These are phyloP conservation scores for Wickerhamomyces sp. DNA, from an alignment of 1,139 yeast genomes.

Conservation along the genomic window DNA sequence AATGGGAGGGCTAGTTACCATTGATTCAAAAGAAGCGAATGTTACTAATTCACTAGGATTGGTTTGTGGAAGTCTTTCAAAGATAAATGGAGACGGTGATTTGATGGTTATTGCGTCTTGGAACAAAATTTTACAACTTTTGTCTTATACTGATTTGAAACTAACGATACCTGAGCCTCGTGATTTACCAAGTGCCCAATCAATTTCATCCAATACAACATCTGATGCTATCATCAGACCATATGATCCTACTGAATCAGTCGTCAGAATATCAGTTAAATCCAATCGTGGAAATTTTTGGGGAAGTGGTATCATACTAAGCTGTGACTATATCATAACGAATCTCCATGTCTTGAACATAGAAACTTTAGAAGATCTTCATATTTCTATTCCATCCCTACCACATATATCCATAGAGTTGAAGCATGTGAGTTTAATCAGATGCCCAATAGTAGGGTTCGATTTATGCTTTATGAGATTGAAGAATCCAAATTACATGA, in stretches of 20 bases:
- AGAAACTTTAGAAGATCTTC: slow-evolving; percentile 6
- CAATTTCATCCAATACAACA: background rate
- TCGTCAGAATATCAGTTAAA: slow-evolving; percentile 23
- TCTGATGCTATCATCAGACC: background rate
- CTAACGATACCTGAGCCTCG: background rate
- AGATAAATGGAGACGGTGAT: slow-evolving; percentile 60
- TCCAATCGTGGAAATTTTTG: slow-evolving; percentile 27
- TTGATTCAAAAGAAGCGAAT: slow-evolving; percentile 1
- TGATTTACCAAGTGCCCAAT: background rate
- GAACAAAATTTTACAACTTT: slow-evolving; percentile 28
- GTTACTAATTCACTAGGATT: slow-evolving; percentile 39
- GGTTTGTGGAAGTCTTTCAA: slow-evolving; percentile 46
- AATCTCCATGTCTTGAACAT: slow-evolving; percentile 39
- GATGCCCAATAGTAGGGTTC: slow-evolving; percentile 30
- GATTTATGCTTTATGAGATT: slow-evolving; percentile 37
- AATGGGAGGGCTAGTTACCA: slow-evolving; percentile 53
- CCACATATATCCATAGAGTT: slow-evolving; percentile 4
- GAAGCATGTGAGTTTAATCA: slow-evolving; percentile 21
- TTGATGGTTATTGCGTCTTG: slow-evolving; percentile 48
- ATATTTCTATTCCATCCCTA: slow-evolving; percentile 8
- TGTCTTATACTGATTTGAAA: slow-evolving; percentile 5
- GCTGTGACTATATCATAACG: slow-evolving; percentile 33
- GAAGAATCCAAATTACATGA: slow-evolving; percentile 2
- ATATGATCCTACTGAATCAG: slow-evolving; percentile 15
- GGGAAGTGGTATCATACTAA: slow-evolving; percentile 45